A percentile compares a stretch with the other conserved stretches of the same genome.
phyloP scores from a whole-genome alignment of 371 early-diverging fungal species.

The Lichtheimia corymbifera region DNA sequence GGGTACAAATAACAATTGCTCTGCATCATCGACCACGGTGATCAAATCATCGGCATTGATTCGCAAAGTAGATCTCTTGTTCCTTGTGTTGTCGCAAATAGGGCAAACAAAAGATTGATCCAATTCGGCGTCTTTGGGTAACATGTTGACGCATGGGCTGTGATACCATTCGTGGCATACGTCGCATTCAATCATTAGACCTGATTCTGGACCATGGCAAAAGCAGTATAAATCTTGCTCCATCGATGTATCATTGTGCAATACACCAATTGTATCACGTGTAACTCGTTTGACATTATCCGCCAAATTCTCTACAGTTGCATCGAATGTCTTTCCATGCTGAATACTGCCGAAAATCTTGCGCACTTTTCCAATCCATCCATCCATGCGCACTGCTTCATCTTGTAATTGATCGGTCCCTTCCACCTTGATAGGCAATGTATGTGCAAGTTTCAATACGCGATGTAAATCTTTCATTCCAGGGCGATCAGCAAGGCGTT shows the following conservation, averaged over 20 bases:
- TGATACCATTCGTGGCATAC: slow-evolving; percentile 83
- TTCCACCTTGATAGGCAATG: slow-evolving; percentile 13
- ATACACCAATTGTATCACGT: too few species aligned
- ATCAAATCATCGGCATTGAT: slow-evolving; percentile 50
- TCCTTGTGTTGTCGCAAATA: slow-evolving; percentile 54
- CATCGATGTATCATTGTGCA: background rate
- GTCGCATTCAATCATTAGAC: slow-evolving; percentile 81
- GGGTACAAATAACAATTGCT: slow-evolving; percentile 54
- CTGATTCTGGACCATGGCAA: slow-evolving; percentile 60
- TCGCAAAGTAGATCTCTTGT: slow-evolving; percentile 32
- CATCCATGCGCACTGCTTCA: slow-evolving; percentile 13
- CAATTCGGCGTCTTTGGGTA: slow-evolving; percentile 56
- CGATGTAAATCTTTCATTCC: slow-evolving; percentile 9
- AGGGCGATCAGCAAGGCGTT: slow-evolving; percentile 13
- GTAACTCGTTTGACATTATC: slow-evolving; percentile 8
- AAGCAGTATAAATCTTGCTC: slow-evolving; percentile 50
- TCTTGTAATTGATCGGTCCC: slow-evolving; percentile 5
- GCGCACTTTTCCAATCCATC: slow-evolving; percentile 14
- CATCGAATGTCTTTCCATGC: slow-evolving; percentile 4
- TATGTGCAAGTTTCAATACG: slow-evolving; percentile 10
- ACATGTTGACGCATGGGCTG: slow-evolving; percentile 63
- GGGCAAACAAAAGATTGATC: slow-evolving; percentile 68
- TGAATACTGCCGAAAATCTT: slow-evolving; percentile 5
- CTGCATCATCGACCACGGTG: slow-evolving; percentile 40
- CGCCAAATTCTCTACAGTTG: slow-evolving; percentile 10